Conservation (phyloP, 1,284 basidiomycete genomes). For the Ceratobasidium sp. region DNA sequence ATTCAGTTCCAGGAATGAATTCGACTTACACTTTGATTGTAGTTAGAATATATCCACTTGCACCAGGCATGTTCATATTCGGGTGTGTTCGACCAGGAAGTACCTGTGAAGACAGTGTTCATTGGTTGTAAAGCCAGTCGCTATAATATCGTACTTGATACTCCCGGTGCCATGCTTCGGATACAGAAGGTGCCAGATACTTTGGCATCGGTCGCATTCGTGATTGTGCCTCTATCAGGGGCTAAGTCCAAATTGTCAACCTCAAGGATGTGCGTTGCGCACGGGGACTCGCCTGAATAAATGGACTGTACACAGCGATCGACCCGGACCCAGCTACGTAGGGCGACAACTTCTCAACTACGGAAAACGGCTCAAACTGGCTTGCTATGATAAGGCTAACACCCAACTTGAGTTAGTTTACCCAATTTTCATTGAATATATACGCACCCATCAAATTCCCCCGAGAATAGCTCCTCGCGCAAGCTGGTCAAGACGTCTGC, state of each 20-base stretch:
- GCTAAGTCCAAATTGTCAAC: constrained; percentile 52
- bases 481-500: constrained; percentile 65
- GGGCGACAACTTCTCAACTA: constrained; percentile 74
- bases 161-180: constrained; percentile 87
- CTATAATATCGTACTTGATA: constrained; percentile 69
- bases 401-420: neutral
- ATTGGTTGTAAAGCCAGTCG: neutral
- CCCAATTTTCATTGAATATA: constrained; percentile 8
- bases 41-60: constrained; percentile 87
- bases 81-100: constrained; percentile 96
- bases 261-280: constrained; percentile 22
- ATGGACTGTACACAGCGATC: constrained; percentile 86
- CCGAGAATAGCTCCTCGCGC: constrained; percentile 82
- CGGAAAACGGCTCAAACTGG: constrained; percentile 85
- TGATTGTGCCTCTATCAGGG: constrained; percentile 78
- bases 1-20: constrained; percentile 1
- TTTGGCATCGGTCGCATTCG: constrained; percentile 69
- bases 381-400: constrained; percentile 80
- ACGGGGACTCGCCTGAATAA: constrained; percentile 65
- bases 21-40: constrained; percentile 79
- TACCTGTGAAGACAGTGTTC: constrained; percentile 54
- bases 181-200: constrained; percentile 81
- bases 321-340: constrained; percentile 86
- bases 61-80: constrained; percentile 88
- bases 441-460: constrained; percentile 84